phyloP scores from a whole-genome alignment of 202 grass and related monocot species.

The Zoysia matrella region DNA sequence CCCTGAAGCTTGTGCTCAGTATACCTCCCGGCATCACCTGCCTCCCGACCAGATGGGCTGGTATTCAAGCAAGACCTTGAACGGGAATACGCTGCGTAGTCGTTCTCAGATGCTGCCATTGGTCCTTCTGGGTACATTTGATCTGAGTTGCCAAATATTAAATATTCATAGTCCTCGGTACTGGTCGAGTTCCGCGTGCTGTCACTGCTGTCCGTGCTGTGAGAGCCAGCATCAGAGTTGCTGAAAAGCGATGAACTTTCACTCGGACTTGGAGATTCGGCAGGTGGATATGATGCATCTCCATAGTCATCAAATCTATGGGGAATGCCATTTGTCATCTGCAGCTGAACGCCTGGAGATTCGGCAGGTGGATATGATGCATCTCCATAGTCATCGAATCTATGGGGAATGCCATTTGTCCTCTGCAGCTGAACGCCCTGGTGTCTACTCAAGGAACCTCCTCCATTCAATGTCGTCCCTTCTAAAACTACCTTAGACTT shows the following conservation, averaged over 20 bases:
- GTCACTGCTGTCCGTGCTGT: constrained; percentile 84
- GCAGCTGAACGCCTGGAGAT: constrained; percentile 4
- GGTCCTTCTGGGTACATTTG: constrained; percentile 39
- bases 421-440: neutral
- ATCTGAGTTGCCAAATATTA: constrained; percentile 51
- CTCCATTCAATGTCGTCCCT: constrained; percentile 4
- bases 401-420: too few species aligned
- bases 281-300: too few species aligned
- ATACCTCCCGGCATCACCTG: neutral
- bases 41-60: constrained; percentile 43
- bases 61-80: constrained; percentile 46
- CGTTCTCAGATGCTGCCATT: constrained; percentile 20
- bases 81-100: constrained; percentile 24
- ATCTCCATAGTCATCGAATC: too few species aligned
- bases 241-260: constrained; percentile 63
- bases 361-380: too few species aligned
- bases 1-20: neutral
- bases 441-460: constrained; percentile 37
- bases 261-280: too few species aligned
- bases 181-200: constrained; percentile 83
- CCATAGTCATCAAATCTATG: neutral
- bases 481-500: constrained; percentile 36
- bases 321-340: constrained; percentile 11
- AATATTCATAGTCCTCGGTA: constrained; percentile 68
- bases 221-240: constrained; percentile 65